Evolutionary conservation across 371 early-diverging fungal species (phyloP).

Genomic region (Rhizopus delemar): DNA sequence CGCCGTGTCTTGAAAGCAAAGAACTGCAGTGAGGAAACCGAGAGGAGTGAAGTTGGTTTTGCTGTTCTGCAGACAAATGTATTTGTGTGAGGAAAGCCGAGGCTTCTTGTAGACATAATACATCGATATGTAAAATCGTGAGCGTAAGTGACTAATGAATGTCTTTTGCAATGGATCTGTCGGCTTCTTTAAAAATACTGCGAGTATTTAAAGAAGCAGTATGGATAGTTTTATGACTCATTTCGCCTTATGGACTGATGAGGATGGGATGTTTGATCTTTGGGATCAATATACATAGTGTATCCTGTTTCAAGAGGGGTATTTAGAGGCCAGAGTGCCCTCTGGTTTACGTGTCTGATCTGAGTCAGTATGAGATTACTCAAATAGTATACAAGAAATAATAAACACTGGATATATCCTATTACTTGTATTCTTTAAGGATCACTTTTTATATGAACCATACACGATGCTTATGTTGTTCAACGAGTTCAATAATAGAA

Average conservation of each 20-base stretch:
- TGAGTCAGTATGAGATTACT: no score
- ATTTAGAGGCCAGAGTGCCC: no score
- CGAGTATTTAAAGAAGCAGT: constrained; percentile 17
- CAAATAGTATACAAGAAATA: no score
- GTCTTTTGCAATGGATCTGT: not conserved
- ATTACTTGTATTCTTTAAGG: no score
- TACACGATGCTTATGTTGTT: no score
- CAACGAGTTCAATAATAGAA: no score
- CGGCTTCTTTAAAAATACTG: constrained; percentile 15
- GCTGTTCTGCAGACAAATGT: not conserved
- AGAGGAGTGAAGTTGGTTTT: not conserved
- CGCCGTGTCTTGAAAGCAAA: not conserved
- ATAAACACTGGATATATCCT: no score
- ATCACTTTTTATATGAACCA: no score
- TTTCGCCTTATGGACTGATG: not conserved
- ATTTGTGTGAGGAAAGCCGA: not conserved
- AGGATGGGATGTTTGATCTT: no score
- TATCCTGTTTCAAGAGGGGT: no score
- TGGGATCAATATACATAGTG: no score
- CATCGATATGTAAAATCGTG: not conserved
- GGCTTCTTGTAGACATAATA: constrained; percentile 7
- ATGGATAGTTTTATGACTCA: not conserved
- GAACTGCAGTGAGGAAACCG: not conserved
- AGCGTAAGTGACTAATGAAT: not conserved
- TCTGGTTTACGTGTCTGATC: no score